Evolutionary conservation across 1,139 yeast species (phyloP).

Genomic region (Pneumocystis canis): DNA sequence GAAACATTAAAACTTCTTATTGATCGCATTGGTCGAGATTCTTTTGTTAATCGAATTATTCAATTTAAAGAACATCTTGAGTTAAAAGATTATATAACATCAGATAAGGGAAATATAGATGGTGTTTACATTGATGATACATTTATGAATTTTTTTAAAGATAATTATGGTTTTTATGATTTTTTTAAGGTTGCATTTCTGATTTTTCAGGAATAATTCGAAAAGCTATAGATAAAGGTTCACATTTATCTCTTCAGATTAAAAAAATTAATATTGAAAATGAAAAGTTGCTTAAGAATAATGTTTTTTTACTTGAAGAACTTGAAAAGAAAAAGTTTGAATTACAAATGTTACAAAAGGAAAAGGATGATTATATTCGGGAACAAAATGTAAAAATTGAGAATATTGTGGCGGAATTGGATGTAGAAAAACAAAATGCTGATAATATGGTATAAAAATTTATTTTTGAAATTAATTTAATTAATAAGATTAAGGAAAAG

Average conservation of each 20-base stretch:
- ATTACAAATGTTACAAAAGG: conserved; percentile 12
- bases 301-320: not conserved
- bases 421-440: conserved; percentile 2
- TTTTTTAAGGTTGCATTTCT: not conserved
- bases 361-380: conserved; percentile 13
- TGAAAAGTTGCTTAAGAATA: not conserved
- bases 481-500: conserved; percentile 1
- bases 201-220: not conserved
- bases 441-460: conserved; percentile 1
- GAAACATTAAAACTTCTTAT: conserved; percentile 48
- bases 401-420: conserved; percentile 8
- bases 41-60: conserved; percentile 56
- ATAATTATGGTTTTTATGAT: conserved; percentile 34
- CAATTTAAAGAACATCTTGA: conserved; percentile 49
- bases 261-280: not conserved
- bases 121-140: conserved; percentile 51
- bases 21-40: conserved; percentile 67
- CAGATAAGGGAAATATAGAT: conserved; percentile 49
- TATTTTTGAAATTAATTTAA: not conserved
- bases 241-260: not conserved
- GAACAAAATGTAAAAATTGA: conserved; percentile 8
- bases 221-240: conserved; percentile 11
- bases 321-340: not conserved
- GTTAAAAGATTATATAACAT: conserved; percentile 41
- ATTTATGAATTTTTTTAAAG: conserved; percentile 45